Evolutionary conservation across 805 yeast genomes (phyloP).

Genomic region (Metschnikowia henanensis): DNA sequence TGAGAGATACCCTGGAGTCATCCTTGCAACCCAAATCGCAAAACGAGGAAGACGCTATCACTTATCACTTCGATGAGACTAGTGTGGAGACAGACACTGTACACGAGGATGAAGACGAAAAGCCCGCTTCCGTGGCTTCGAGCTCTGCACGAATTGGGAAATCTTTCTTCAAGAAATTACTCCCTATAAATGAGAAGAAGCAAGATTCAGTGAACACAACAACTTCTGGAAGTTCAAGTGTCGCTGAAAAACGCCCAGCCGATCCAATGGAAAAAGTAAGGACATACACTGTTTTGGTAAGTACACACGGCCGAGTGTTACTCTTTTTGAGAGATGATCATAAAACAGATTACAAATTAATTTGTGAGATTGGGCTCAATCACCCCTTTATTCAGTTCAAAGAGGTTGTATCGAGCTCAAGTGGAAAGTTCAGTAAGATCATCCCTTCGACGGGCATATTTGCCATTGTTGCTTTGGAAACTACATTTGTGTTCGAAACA

Average conservation of each 20-base stretch:
- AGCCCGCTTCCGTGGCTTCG: constrained; percentile 3
- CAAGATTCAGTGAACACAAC: constrained; percentile 8
- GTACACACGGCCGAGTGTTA: constrained; percentile 63
- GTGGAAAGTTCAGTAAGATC: constrained; percentile 29
- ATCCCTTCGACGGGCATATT: constrained; percentile 47
- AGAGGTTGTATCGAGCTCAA: constrained; percentile 48
- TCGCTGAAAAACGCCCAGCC: constrained; percentile 3
- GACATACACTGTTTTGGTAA: constrained; percentile 54
- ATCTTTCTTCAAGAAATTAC: constrained; percentile 23
- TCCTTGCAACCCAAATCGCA: neutral
- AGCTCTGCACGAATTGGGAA: constrained; percentile 18
- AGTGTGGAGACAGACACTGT: constrained; percentile 2
- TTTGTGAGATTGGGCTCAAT: constrained; percentile 54
- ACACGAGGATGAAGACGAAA: constrained; percentile 12
- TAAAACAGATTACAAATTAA: constrained; percentile 42
- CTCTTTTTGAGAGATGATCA: constrained; percentile 48
- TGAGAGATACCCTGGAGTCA: constrained; percentile 14
- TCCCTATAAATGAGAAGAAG: constrained; percentile 20
- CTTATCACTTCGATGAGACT: constrained; percentile 7
- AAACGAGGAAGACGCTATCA: constrained; percentile 18
- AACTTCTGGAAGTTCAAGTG: constrained; percentile 1
- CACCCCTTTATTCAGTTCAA: constrained; percentile 55
- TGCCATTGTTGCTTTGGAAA: constrained; percentile 55
- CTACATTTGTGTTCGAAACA: constrained; percentile 58
- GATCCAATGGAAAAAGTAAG: constrained; percentile 36